Evolutionary conservation across 2,329 filamentous ascomycete genomes (phyloP), one percentile per base, ranked within the genome.

Genomic region (Mycosphaerelloides madeirae): DNA sequence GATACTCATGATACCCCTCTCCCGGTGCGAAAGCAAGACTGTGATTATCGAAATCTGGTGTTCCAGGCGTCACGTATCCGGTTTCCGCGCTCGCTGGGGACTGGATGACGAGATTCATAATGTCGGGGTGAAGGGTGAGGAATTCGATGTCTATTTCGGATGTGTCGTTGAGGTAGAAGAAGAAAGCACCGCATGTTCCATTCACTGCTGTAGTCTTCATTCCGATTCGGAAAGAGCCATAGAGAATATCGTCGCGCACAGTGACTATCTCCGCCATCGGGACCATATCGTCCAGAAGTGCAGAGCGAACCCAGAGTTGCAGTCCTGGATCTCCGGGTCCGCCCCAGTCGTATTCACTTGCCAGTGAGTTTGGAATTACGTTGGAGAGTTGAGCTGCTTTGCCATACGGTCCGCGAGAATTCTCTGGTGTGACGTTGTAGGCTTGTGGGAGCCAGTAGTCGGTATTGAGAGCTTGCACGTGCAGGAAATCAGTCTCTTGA

Each of bases 111-210:
- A 90, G 76, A 60, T 89, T 87, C 41, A 89, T 71, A 11, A 13
- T 16, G 14, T 3, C 12, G n/a, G 47, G 38, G 33, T 56, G 46
- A 9, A 41, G 33, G 2, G 84, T 86, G 2, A 90, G 74, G 59
- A 89, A 86, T 54, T 91, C 86, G 67, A 90, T 81, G 61, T 90
- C 85, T 56, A 90, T 87, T 58, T 90, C 85, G 59, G 86, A 81
- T 1, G 83, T 84, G 64, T 90, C 81, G 63, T 88, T 87, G 67
- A 79, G 80, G 64, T 87, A 89, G 84, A 84, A 91, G 66, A 89
- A 90, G 67, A 90, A 89, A 6, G 85, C 85, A 22, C 78, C 81
- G 62, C 85, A 90, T 1, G 86, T 90, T 19, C 85, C 85, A 1
- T 71, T 66, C 6, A 77, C 68, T 31, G 66, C 66, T 0, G 81